phyloP scores from a whole-genome alignment of 306 rosid genomes.

The Cyamopsis tetragonoloba region DNA sequence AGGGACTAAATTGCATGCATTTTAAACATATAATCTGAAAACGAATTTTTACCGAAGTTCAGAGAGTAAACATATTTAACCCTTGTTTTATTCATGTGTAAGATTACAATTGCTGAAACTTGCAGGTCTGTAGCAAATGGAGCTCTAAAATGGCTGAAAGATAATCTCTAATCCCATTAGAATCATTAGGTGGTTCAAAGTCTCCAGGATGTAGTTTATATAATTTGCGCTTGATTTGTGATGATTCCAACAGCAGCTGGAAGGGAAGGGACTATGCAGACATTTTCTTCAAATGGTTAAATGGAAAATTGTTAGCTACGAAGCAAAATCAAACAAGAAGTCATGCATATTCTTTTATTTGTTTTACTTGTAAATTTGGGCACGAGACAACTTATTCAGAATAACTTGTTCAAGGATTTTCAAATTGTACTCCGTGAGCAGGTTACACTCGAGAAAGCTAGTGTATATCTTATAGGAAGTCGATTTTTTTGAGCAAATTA shows the following conservation, averaged over 20 bases:
- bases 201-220: constrained; percentile 21
- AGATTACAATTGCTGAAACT: constrained; percentile 1
- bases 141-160: constrained; percentile 90
- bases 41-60: too few relatives aligned
- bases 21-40: too few relatives aligned
- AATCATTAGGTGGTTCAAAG: constrained; percentile 7
- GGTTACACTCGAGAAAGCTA: constrained; percentile 15
- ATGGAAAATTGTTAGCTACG: constrained; percentile 21
- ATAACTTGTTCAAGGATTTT: constrained; percentile 13
- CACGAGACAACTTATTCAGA: constrained; percentile 16
- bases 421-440: constrained; percentile 14
- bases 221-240: constrained; percentile 19
- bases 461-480: constrained; percentile 18
- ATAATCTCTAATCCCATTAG: constrained; percentile 59
- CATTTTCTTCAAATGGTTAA: constrained; percentile 29
- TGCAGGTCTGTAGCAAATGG: constrained; percentile 80
- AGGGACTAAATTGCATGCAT: too few relatives aligned
- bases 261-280: constrained; percentile 26
- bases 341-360: constrained; percentile 50
- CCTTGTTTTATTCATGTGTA: constrained; percentile 2
- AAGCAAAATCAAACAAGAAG: constrained; percentile 30
- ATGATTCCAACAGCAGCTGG: constrained; percentile 13
- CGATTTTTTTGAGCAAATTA: constrained; percentile 9
- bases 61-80: too few relatives aligned
- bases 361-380: constrained; percentile 45